Percentiles rank a stretch among this genome's conserved stretches.
Evolutionary conservation across 768 basidiomycete genomes (phyloP).

Genomic region (Rossbeevera mucosa): DNA sequence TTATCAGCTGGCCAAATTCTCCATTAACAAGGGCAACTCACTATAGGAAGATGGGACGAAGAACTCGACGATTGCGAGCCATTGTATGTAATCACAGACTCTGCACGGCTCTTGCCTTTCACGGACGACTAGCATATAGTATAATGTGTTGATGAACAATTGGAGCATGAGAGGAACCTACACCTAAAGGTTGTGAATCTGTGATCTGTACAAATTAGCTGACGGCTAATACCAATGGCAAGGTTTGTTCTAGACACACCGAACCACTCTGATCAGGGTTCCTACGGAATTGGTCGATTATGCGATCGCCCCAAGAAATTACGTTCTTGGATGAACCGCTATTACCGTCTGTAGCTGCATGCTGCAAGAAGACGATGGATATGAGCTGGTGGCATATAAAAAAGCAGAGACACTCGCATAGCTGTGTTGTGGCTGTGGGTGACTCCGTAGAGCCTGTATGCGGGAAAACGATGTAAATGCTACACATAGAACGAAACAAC

Average conservation of each 20-base stretch:
- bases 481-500: not conserved
- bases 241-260: constrained; percentile 2
- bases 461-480: not conserved
- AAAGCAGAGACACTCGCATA: not conserved
- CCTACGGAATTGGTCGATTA: not conserved
- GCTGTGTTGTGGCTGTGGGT: not conserved
- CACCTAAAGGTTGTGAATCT: not conserved
- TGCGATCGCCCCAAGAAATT: not conserved
- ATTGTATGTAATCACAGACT: not conserved
- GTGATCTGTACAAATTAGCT: constrained; percentile 1
- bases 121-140: constrained; percentile 2
- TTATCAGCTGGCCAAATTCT: not conserved
- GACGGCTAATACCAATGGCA: not conserved
- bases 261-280: not conserved
- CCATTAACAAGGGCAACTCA: not conserved
- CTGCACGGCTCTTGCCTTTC: not conserved
- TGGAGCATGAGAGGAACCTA: not conserved
- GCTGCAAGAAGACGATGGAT: not conserved
- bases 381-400: not conserved
- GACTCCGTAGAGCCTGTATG: not conserved
- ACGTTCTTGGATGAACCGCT: not conserved
- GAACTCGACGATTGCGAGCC: not conserved
- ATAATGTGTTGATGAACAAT: not conserved
- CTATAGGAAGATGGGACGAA: not conserved
- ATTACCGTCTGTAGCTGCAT: not conserved